Conservation (phyloP, 306 rosid species). For the Inga laurina region DNA sequence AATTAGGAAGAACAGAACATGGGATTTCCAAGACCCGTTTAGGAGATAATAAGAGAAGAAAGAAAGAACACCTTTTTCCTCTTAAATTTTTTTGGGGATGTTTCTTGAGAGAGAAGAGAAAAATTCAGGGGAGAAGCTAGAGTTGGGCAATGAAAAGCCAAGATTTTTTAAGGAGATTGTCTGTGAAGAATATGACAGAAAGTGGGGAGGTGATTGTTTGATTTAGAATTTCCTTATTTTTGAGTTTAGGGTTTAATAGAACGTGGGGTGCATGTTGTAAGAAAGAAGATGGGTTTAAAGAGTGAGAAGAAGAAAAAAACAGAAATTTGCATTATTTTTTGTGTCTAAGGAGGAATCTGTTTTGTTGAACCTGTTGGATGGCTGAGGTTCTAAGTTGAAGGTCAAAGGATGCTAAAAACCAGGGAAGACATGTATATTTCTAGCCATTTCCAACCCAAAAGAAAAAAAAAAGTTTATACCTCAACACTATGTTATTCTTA, state of each 20-base stretch:
- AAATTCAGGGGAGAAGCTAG: conserved; percentile 30
- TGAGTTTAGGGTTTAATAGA: conserved; percentile 39
- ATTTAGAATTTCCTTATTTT: conserved; percentile 33
- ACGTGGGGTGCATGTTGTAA: conserved; percentile 89
- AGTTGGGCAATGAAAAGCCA: conserved; percentile 33
- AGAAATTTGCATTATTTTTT: conserved; percentile 22
- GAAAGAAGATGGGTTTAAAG: conserved; percentile 35
- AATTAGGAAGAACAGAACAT: conserved; percentile 56
- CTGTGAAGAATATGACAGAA: conserved; percentile 38
- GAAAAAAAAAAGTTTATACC: background rate
- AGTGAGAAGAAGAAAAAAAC: conserved; percentile 21
- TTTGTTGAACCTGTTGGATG: conserved; percentile 41
- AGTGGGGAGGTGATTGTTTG: conserved; percentile 49
- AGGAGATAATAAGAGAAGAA: conserved; percentile 7
- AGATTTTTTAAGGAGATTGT: conserved; percentile 27
- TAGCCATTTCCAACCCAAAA: conserved; percentile 10
- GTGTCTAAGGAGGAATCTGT: conserved; percentile 19
- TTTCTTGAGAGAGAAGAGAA: conserved; percentile 22
- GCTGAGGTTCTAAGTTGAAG: conserved; percentile 51
- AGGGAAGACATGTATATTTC: conserved; percentile 45
- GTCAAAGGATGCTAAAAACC: conserved; percentile 60
- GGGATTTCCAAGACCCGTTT: conserved; percentile 34
- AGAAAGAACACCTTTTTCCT: background rate
- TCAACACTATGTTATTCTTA: background rate
- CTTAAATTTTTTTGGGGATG: background rate